Conservation (phyloP, 371 early-diverging fungal species). For the Vairimorpha apis region DNA sequence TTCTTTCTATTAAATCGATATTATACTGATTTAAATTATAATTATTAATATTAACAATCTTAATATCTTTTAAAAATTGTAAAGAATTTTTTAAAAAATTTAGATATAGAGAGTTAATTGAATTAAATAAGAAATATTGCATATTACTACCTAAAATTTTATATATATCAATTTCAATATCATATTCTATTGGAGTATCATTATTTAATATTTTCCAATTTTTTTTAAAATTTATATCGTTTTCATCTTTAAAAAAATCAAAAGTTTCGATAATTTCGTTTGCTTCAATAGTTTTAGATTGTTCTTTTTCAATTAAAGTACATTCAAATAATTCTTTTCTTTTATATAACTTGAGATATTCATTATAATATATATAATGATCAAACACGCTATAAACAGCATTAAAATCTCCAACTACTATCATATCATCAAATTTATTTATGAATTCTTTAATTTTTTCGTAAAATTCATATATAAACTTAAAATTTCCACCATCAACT, state of each 20-base stretch:
- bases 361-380: conserved; percentile 66
- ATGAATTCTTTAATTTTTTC: conserved; percentile 65
- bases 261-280: too few species aligned
- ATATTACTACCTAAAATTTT: too few species aligned
- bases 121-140: background rate
- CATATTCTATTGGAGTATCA: too few species aligned
- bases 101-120: background rate
- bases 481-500: conserved; percentile 65
- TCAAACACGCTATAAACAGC: conserved; percentile 70
- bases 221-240: too few species aligned
- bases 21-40: background rate
- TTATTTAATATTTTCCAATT: too few species aligned
- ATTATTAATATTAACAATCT: background rate
- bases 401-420: conserved; percentile 72
- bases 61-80: background rate
- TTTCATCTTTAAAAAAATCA: too few species aligned
- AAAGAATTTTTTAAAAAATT: background rate
- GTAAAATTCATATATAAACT: conserved; percentile 64
- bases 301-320: too few species aligned
- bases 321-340: too few species aligned
- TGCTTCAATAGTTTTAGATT: too few species aligned
- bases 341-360: conserved; percentile 14
- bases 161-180: too few species aligned
- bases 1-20: conserved; percentile 15
- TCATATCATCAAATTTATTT: conserved; percentile 64